Base-by-base conservation (phyloP, 768 basidiomycete species). In the Paxillus involutus region DNA sequence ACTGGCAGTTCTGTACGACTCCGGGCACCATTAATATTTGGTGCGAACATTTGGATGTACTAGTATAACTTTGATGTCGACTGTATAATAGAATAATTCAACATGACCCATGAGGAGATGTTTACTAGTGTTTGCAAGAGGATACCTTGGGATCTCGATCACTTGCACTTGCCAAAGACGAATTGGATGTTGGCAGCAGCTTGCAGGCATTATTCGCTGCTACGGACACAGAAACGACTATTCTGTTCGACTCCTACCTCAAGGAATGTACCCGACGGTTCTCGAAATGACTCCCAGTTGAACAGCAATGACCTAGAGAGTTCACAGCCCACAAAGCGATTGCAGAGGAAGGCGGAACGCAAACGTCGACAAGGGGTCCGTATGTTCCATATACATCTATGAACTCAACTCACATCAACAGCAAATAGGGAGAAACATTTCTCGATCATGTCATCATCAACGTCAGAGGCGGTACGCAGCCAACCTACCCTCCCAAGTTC, bases 381-480 rank as follows among this genome's bases (percentile, higher is more conserved):
- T 11, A 0, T 59, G 12, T 1, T 14, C 44, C 33, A 3, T 37
- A 43, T 5, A 14, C n/a, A 36, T 1, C 17, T 24, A 9, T 24
- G 7, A 21, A 17, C 42, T 40, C 26, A 8, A 30, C 32, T 57
- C 41, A 56, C 59, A 43, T 53, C 55, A 49, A 42, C 51, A 50
- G 43, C 49, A 0, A 17, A 39, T 54, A 93, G 88, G 89, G 88
- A 5, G 84, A 88, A 63, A 75, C 80, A 0, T 97, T 94, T 62
- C 77, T 94, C 3, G 94, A 96, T 73, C 82, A 91, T 68, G 75
- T 90, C 49, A 75, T 93, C 42, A 77, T 94, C n/a, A 86, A 84
- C 44, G 76, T 94, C 19, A 80, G 88, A 53, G 91, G 78, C 62
- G 92, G 92, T 89, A 61, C 57, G 78, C 58, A 29, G 29, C 53